Conservation (phyloP, 2,329 filamentous ascomycete species). For the Trichoderma citrinoviride region DNA sequence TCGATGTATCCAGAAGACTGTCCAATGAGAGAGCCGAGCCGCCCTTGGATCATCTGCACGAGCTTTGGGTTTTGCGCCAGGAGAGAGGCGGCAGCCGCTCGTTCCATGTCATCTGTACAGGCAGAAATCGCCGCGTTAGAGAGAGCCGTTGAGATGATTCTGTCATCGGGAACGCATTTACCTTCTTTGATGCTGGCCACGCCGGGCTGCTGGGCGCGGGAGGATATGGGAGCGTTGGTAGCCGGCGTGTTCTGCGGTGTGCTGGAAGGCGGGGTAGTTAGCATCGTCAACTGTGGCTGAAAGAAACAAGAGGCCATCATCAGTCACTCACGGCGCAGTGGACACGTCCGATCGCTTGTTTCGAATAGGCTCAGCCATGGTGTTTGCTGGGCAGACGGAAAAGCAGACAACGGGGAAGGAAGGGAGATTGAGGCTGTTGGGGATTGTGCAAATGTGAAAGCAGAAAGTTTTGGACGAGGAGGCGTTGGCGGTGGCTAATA, state of each 20-base stretch:
- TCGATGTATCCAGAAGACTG: constrained; percentile 97
- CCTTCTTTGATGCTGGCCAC: constrained; percentile 97
- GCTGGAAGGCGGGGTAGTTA: constrained; percentile 54
- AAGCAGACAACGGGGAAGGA: constrained; percentile 29
- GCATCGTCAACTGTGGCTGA: constrained; percentile 26
- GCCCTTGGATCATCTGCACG: constrained; percentile 96
- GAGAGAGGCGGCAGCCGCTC: constrained; percentile 80
- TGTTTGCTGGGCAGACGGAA: constrained; percentile 35
- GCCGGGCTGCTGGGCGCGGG: constrained; percentile 91
- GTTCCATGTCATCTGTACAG: constrained; percentile 79
- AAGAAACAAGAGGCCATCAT: constrained; percentile 2
- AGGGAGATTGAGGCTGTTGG: constrained; percentile 26
- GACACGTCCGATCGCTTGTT: constrained; percentile 58
- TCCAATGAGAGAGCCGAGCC: constrained; percentile 88
- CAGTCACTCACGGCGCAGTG: constrained; percentile 55
- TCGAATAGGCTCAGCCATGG: constrained; percentile 63
- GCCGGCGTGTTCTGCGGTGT: constrained; percentile 98
- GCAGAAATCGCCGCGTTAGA: constrained; percentile 24
- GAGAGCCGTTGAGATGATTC: background rate
- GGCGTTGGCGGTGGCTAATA: constrained; percentile 37
- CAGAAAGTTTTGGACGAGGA: constrained; percentile 36
- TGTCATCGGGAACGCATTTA: constrained; percentile 47
- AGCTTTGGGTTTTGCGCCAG: constrained; percentile 95
- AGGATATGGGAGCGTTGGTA: constrained; percentile 94
- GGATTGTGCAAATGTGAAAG: constrained; percentile 31